Evolutionary conservation across 805 yeast genomes (phyloP).

Genomic region (Yarrowia deformans): DNA sequence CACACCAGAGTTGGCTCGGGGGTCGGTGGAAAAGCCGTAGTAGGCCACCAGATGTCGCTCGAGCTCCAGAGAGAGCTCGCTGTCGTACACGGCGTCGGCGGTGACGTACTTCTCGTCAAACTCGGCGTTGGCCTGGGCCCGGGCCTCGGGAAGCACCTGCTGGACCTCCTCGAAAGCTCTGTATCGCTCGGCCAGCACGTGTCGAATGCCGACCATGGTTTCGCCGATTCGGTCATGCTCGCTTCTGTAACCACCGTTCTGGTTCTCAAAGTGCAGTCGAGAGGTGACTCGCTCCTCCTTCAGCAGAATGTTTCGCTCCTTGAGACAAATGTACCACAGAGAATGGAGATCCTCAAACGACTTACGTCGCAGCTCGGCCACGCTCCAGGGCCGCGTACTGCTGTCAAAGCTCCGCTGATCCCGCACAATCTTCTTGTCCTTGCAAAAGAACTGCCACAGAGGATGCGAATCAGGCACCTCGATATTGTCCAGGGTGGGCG

Average conservation of each 20-base stretch:
- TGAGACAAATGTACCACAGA: slow-evolving; percentile 86
- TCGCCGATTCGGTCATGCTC: slow-evolving; percentile 58
- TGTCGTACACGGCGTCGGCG: slow-evolving; percentile 61
- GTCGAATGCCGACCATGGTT: slow-evolving; percentile 82
- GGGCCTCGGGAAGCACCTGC: slow-evolving; percentile 55
- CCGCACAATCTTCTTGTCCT: slow-evolving; percentile 67
- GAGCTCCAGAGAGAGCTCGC: slow-evolving; percentile 69
- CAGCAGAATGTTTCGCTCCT: slow-evolving; percentile 78
- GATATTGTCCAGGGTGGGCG: slow-evolving; percentile 79
- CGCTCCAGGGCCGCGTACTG: slow-evolving; percentile 77
- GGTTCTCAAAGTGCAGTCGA: slow-evolving; percentile 47
- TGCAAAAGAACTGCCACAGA: slow-evolving; percentile 86
- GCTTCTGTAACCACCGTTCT: slow-evolving; percentile 47
- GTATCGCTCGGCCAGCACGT: slow-evolving; percentile 86
- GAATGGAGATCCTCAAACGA: slow-evolving; percentile 90
- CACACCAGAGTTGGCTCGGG: slow-evolving; percentile 48
- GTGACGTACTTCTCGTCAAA: slow-evolving; percentile 66
- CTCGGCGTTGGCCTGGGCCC: slow-evolving; percentile 59
- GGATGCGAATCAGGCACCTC: slow-evolving; percentile 86
- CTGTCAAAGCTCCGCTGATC: slow-evolving; percentile 56
- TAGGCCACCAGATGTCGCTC: slow-evolving; percentile 81
- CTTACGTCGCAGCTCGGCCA: slow-evolving; percentile 88
- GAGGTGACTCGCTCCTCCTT: slow-evolving; percentile 73
- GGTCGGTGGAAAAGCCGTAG: slow-evolving; percentile 75
- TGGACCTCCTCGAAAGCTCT: slow-evolving; percentile 69